Evolutionary conservation across 164 flowering plant genomes (phyloP).

Genomic region (Macadamia tetraphylla): DNA sequence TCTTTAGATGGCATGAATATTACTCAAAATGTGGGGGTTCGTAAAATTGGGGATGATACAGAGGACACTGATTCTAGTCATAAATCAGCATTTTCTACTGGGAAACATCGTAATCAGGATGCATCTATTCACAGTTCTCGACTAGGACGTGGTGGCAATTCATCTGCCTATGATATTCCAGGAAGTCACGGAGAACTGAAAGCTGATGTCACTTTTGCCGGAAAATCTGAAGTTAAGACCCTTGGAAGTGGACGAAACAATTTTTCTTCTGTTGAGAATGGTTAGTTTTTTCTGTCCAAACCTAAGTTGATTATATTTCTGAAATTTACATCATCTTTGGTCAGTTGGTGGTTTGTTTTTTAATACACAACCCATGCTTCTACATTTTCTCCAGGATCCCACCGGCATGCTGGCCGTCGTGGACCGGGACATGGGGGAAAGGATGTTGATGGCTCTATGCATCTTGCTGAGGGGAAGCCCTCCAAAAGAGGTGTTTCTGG

Average conservation of each 20-base stretch:
- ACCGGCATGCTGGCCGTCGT: conserved; percentile 62
- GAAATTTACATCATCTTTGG: neutral
- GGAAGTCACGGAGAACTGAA: conserved; percentile 35
- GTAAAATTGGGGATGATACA: conserved; percentile 16
- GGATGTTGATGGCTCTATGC: conserved; percentile 49
- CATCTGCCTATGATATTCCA: conserved; percentile 14
- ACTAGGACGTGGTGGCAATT: conserved; percentile 18
- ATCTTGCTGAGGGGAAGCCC: conserved; percentile 45
- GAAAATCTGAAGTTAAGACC: conserved; percentile 34
- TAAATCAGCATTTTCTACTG: conserved; percentile 7
- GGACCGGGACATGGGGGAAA: conserved; percentile 44
- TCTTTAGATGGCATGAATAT: conserved; percentile 42
- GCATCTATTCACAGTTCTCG: conserved; percentile 11
- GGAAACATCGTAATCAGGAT: conserved; percentile 12
- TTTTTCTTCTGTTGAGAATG: conserved; percentile 40
- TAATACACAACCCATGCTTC: neutral
- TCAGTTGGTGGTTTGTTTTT: neutral
- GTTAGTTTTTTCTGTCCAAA: conserved; percentile 14
- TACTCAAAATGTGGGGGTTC: conserved; percentile 10
- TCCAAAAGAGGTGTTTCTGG: conserved; percentile 50
- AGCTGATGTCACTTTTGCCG: conserved; percentile 27
- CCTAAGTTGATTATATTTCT: neutral
- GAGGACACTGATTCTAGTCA: conserved; percentile 5
- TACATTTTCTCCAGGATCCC: conserved; percentile 30
- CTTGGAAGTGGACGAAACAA: conserved; percentile 45